Conservation (phyloP, 179 eudicot species). For the Sideroxylon spinosum region DNA sequence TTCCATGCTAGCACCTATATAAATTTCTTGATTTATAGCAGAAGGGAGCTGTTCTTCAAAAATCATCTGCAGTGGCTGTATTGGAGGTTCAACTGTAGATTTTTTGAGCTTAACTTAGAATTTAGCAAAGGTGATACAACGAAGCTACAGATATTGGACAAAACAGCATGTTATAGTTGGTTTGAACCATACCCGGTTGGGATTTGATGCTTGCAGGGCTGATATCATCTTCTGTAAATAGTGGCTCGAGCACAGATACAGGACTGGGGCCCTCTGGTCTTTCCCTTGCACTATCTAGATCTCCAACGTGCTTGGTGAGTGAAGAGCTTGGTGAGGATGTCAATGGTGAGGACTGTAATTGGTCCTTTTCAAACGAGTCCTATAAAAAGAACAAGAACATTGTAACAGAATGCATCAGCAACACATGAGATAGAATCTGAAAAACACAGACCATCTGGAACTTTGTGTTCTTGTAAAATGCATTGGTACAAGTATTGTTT, state of each 20-base stretch:
- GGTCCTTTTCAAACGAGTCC: conserved; percentile 20
- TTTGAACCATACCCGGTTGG: conserved; percentile 24
- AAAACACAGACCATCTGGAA: neutral
- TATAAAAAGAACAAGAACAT: conserved; percentile 11
- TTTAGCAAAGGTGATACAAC: neutral
- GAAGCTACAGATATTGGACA: neutral
- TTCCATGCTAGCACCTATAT: conserved; percentile 29
- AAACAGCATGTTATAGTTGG: neutral
- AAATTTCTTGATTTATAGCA: conserved; percentile 24
- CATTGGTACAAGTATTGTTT: neutral
- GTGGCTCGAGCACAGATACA: conserved; percentile 48
- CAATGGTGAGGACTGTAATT: conserved; percentile 20
- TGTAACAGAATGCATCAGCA: neutral
- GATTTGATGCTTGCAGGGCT: conserved; percentile 32
- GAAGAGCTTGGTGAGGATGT: conserved; percentile 24
- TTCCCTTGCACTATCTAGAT: conserved; percentile 13
- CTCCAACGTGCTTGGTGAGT: conserved; percentile 17
- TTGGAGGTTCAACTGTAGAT: conserved; percentile 36
- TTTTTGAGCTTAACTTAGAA: conserved; percentile 4
- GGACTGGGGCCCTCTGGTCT: conserved; percentile 41
- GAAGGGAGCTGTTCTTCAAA: conserved; percentile 46
- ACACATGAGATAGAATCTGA: neutral
- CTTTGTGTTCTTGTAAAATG: neutral
- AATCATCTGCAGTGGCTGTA: conserved; percentile 55
- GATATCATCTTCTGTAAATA: conserved; percentile 33